phyloP scores from a whole-genome alignment of 1,284 basidiomycete species.

The Heliocybe sulcata region DNA sequence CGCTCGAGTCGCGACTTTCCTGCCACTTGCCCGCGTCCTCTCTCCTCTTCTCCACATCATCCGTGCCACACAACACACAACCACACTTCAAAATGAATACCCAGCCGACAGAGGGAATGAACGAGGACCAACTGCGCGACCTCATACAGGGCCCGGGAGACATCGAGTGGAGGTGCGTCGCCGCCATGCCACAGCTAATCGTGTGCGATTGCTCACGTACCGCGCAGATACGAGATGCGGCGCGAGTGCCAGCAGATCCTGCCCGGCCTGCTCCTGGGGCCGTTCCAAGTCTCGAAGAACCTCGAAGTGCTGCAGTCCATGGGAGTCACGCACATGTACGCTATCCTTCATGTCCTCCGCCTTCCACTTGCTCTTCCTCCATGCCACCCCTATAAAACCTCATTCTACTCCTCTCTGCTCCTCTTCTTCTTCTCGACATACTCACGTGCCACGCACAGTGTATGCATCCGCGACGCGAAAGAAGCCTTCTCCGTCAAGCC shows the following conservation, averaged over 20 bases:
- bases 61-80: no score
- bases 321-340: conserved; percentile 84
- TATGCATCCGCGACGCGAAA: conserved; percentile 82
- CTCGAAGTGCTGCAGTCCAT: conserved; percentile 57
- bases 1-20: no score
- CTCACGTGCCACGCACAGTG: conserved; percentile 32
- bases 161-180: conserved; percentile 71
- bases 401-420: neutral
- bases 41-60: no score
- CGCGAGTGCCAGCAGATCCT: conserved; percentile 90
- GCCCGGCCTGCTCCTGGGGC: conserved; percentile 78
- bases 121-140: conserved; percentile 49
- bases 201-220: no score
- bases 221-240: conserved; percentile 87
- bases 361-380: no score
- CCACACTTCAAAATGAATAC: no score
- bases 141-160: conserved; percentile 71
- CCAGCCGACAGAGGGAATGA: conserved; percentile 10
- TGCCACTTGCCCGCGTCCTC: no score
- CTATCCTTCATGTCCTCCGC: conserved; percentile 9
- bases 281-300: conserved; percentile 83
- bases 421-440: conserved; percentile 3
- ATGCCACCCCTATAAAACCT: no score
- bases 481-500: conserved; percentile 86
- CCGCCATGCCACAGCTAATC: no score